phyloP scores from a whole-genome alignment of 352 stramenopile species.

The Phytophthora gonapodyides region DNA sequence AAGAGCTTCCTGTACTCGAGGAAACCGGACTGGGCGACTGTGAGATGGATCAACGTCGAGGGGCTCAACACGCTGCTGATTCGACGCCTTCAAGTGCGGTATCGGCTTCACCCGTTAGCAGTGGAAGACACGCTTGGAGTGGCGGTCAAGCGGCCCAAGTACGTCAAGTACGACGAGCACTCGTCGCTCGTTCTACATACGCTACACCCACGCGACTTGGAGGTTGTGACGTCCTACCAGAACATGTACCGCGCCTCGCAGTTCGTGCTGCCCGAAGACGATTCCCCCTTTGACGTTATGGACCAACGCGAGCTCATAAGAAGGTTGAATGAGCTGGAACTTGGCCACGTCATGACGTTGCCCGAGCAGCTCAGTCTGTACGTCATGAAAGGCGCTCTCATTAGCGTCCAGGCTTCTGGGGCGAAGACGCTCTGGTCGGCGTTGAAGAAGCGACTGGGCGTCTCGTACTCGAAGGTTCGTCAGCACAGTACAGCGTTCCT shows the following conservation, averaged over 20 bases:
- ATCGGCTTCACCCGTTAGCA: slow-evolving; percentile 72
- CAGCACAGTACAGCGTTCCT: too few species aligned
- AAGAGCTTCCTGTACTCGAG: slow-evolving; percentile 82
- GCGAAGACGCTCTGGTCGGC: too few species aligned
- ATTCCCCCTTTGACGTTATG: slow-evolving; percentile 53
- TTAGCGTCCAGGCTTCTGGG: too few species aligned
- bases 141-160: slow-evolving; percentile 71
- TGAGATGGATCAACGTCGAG: slow-evolving; percentile 67
- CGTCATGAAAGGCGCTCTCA: too few species aligned
- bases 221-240: slow-evolving; percentile 55
- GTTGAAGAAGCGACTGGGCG: too few species aligned
- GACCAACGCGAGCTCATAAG: slow-evolving; percentile 53
- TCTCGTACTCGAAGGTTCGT: too few species aligned
- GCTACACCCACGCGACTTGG: slow-evolving; percentile 44
- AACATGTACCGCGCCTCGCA: slow-evolving; percentile 57
- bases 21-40: slow-evolving; percentile 31
- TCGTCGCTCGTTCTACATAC: slow-evolving; percentile 65
- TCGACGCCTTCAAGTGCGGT: slow-evolving; percentile 69
- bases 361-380: too few species aligned
- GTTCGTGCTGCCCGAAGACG: slow-evolving; percentile 40
- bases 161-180: slow-evolving; percentile 81
- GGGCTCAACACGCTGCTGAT: slow-evolving; percentile 52
- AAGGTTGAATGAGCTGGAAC: slow-evolving; percentile 42
- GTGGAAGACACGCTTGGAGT: slow-evolving; percentile 74
- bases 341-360: too few species aligned